Percentiles rank a stretch among this genome's conserved stretches.
These are phyloP conservation scores for Globisporangium solare DNA, from an alignment of 352 stramenopile species.

Conservation along the genomic window DNA sequence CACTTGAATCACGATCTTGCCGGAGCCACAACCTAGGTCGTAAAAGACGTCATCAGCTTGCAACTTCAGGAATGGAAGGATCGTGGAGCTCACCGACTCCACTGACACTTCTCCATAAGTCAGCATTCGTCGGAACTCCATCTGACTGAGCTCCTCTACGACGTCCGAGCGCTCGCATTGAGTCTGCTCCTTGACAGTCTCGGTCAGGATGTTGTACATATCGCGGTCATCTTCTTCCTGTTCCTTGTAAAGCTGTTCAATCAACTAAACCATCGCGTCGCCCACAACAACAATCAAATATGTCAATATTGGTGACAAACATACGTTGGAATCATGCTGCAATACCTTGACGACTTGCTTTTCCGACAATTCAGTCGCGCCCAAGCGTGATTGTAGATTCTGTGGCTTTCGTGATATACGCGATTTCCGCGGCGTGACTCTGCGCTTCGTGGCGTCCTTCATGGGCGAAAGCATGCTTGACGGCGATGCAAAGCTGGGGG, in stretches of 20 bases:
- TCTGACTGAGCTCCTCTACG: conserved; percentile 60
- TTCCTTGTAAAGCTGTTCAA: conserved; percentile 59
- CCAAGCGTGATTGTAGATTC: conserved; percentile 40
- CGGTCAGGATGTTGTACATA: conserved; percentile 66
- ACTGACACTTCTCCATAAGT: conserved; percentile 82
- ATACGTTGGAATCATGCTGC: background rate
- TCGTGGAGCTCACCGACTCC: conserved; percentile 51
- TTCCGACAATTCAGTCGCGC: conserved; percentile 23
- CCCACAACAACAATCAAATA: background rate
- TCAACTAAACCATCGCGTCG: conserved; percentile 19
- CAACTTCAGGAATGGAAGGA: conserved; percentile 66
- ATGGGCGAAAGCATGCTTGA: conserved; percentile 40
- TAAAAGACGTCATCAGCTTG: conserved; percentile 75
- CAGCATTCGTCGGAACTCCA: conserved; percentile 66
- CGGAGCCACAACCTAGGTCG: conserved; percentile 75
- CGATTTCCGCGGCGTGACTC: conserved; percentile 32
- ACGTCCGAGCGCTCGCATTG: conserved; percentile 56
- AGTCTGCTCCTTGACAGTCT: conserved; percentile 64
- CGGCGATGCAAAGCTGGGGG: conserved; percentile 13
- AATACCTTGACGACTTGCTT: conserved; percentile 30
- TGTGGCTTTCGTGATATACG: conserved; percentile 34
- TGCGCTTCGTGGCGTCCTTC: conserved; percentile 42
- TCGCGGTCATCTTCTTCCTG: conserved; percentile 73
- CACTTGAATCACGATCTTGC: conserved; percentile 76
- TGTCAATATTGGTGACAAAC: background rate